Conservation (phyloP, 306 rosid species). For the Trifolium subterraneum region DNA sequence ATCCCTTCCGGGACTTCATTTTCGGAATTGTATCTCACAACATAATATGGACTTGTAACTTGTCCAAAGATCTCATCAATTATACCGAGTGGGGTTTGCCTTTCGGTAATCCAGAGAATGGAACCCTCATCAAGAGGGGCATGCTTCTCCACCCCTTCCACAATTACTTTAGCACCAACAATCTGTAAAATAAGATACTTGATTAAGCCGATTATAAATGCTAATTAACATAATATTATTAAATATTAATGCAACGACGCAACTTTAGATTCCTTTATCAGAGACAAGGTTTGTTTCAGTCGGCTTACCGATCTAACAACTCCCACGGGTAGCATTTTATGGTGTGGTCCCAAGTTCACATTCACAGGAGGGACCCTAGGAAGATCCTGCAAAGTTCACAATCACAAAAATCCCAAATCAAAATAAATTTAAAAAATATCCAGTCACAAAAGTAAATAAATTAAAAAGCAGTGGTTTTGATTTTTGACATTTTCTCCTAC, state of each 20-base stretch:
- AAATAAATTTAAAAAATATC: slow-evolving; percentile 24
- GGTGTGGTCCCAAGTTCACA: slow-evolving; percentile 67
- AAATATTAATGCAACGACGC: background rate
- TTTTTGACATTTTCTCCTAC: no score
- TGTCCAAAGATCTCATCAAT: slow-evolving; percentile 87
- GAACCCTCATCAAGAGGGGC: slow-evolving; percentile 76
- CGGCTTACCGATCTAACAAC: slow-evolving; percentile 69
- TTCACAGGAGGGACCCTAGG: slow-evolving; percentile 70
- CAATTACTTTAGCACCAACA: slow-evolving; percentile 58
- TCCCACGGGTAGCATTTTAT: slow-evolving; percentile 70
- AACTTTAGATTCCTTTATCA: slow-evolving; percentile 21
- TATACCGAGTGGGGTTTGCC: slow-evolving; percentile 62
- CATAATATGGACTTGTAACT: slow-evolving; percentile 67
- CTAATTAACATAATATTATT: background rate
- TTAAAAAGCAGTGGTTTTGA: background rate
- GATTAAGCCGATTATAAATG: slow-evolving; percentile 28
- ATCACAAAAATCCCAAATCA: slow-evolving; percentile 2
- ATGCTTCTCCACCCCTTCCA: slow-evolving; percentile 78
- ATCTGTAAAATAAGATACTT: slow-evolving; percentile 54
- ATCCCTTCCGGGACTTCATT: slow-evolving; percentile 67
- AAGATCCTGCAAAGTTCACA: slow-evolving; percentile 57
- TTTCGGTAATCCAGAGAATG: slow-evolving; percentile 71
- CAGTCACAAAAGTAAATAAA: slow-evolving; percentile 4
- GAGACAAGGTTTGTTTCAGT: slow-evolving; percentile 25
- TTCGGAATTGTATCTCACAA: slow-evolving; percentile 73